A percentile compares a stretch with the other conserved stretches of the same genome.
Conservation (phyloP, 768 basidiomycete genomes). For the Hericium erinaceus region DNA sequence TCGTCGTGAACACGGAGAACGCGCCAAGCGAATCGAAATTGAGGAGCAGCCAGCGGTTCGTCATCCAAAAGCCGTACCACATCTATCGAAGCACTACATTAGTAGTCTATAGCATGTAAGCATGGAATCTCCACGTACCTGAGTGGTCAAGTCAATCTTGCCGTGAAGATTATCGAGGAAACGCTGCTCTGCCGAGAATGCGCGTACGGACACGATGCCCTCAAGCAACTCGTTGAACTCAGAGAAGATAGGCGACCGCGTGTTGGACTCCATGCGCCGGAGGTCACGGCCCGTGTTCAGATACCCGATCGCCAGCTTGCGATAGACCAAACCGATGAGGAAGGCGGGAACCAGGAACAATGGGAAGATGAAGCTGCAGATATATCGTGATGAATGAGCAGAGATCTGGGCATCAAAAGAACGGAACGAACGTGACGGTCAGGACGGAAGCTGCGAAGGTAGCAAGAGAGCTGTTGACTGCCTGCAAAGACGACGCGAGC, state of each 20-base stretch:
- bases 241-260: slow-evolving; percentile 75
- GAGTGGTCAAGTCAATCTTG: slow-evolving; percentile 72
- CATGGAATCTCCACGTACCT: slow-evolving; percentile 31
- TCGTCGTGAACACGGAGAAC: slow-evolving; percentile 63
- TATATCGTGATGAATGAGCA: slow-evolving; percentile 14
- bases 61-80: slow-evolving; percentile 90
- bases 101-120: neutral
- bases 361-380: slow-evolving; percentile 74
- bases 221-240: slow-evolving; percentile 78
- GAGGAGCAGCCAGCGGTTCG: slow-evolving; percentile 75
- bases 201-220: slow-evolving; percentile 88
- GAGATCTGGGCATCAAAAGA: neutral
- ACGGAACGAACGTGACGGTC: slow-evolving; percentile 48
- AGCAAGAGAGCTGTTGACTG: slow-evolving; percentile 71
- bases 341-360: slow-evolving; percentile 71
- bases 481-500: slow-evolving; percentile 56
- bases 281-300: slow-evolving; percentile 76
- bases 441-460: slow-evolving; percentile 70
- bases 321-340: slow-evolving; percentile 68
- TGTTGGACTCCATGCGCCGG: slow-evolving; percentile 85
- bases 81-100: slow-evolving; percentile 37
- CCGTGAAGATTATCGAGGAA: slow-evolving; percentile 69
- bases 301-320: slow-evolving; percentile 59
- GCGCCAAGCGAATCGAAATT: slow-evolving; percentile 78
- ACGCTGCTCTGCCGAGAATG: slow-evolving; percentile 72